These are phyloP conservation scores for Lactarius psammicola DNA, from an alignment of 768 basidiomycete genomes.

Conservation along the genomic window DNA sequence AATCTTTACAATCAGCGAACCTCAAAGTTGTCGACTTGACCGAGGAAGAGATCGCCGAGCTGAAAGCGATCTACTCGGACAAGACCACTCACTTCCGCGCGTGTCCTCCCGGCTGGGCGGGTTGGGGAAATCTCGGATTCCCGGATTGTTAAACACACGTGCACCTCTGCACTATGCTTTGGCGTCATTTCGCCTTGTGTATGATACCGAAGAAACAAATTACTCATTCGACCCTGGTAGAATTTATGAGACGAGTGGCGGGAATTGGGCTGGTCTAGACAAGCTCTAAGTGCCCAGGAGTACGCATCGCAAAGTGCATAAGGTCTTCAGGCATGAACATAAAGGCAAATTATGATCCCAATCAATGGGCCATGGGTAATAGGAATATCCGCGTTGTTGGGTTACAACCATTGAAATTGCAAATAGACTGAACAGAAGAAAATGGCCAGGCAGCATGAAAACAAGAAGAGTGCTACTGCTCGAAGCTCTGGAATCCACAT, in stretches of 20 bases:
- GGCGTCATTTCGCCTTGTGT: neutral
- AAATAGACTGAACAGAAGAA: constrained; percentile 3
- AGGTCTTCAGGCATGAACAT: neutral
- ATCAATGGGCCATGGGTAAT: neutral
- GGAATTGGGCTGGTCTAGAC: neutral
- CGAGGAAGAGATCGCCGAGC: constrained; percentile 56
- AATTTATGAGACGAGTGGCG: neutral
- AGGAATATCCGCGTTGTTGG: neutral
- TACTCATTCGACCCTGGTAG: neutral
- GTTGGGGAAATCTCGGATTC: constrained; percentile 62
- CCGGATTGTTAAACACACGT: constrained; percentile 37
- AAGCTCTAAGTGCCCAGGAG: neutral
- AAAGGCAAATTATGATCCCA: neutral
- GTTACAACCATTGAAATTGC: neutral
- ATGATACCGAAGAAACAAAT: neutral
- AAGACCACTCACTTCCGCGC: constrained; percentile 62
- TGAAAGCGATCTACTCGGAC: constrained; percentile 58
- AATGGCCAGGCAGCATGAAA: constrained; percentile 10
- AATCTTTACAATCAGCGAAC: constrained; percentile 45
- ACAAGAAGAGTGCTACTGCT: neutral
- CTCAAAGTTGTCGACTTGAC: constrained; percentile 58
- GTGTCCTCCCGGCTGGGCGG: constrained; percentile 63
- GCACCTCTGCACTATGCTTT: neutral
- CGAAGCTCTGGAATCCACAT: constrained; percentile 30
- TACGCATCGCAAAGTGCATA: neutral